Conservation (phyloP, 495 filamentous ascomycete genomes). For the Baudoinia panamericana region DNA sequence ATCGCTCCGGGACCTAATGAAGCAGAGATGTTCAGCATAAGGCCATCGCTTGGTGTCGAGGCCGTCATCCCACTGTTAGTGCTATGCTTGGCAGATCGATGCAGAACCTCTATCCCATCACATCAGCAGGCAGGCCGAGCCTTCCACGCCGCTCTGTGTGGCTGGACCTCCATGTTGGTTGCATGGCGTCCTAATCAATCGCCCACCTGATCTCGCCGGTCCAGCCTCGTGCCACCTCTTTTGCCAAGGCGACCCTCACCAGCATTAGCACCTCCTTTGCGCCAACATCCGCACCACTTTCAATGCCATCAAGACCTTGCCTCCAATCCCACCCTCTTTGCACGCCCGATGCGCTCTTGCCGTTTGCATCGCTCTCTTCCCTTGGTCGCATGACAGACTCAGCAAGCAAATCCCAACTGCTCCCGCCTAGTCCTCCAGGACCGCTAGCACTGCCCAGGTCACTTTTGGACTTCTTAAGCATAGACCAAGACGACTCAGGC, state of each 20-base stretch:
- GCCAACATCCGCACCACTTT: conserved; percentile 43
- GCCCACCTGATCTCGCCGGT: conserved; percentile 1
- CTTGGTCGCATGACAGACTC: background rate
- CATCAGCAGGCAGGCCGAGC: too few relatives aligned
- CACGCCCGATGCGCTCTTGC: conserved; percentile 42
- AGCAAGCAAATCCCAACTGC: conserved; percentile 11
- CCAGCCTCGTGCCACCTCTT: conserved; percentile 53
- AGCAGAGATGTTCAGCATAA: too few relatives aligned
- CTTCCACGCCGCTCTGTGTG: too few relatives aligned
- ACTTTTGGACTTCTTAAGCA: conserved; percentile 31
- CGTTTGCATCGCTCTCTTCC: conserved; percentile 36
- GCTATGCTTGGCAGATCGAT: too few relatives aligned
- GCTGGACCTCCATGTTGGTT: too few relatives aligned
- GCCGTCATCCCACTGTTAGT: too few relatives aligned
- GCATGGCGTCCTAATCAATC: too few relatives aligned
- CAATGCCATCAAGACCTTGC: conserved; percentile 40
- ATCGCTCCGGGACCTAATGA: too few relatives aligned
- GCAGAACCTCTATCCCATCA: too few relatives aligned
- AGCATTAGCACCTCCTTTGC: conserved; percentile 57
- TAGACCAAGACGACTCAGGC: background rate
- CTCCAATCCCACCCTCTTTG: conserved; percentile 83
- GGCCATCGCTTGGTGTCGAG: too few relatives aligned
- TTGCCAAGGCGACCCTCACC: conserved; percentile 60
- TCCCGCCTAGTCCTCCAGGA: conserved; percentile 1
- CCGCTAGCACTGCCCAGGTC: background rate